Evolutionary conservation across 441 rosid species (phyloP), one percentile per base, ranked within the genome.

Genomic region (Raphanus hybrid): DNA sequence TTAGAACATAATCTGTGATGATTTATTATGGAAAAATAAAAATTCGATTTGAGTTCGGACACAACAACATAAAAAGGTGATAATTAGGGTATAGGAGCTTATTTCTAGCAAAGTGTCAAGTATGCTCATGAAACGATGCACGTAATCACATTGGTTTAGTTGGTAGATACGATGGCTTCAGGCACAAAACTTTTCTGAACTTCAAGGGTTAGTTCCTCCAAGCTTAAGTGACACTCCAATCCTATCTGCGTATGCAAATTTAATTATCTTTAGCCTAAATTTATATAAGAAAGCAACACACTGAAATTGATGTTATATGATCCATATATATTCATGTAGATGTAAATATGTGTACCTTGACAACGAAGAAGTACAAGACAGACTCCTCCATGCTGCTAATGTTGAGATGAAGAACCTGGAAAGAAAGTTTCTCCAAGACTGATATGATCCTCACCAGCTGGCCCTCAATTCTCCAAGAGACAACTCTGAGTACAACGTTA

Each of bases 321-420:
- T 76, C 57, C 8, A 41, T 9, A 41, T 41, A 39, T 39, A 39
- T 8, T 39, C 41, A 23, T 37, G 10, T 37, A 41, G 1, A 55
- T 18, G 26, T 57, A 74, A 15, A 74, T 64, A 32, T 62, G 73
- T 29, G 34, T 89, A 92, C 98, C 98, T 94, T 88, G n/a, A 94
- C 69, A 73, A 92, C 84, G 66, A 92, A 89, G 79, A 93, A 91
- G 91, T 85, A 91, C 55, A 92, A 84, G 80, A 87, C 96, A 64
- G 97, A 88, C 77, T 94, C 97, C 70, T 94, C 97, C 97, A 91
- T 88, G 85, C 89, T 90, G 81, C 92, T 92, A 84, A 94, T 90
- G 69, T 90, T 94, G 62, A 92, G 84, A 73, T 90, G 97, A 64
- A 92, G 90, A 78, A 94, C 86, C 72, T 92, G 90, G 70, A 94